Evolutionary conservation across 2,329 filamentous ascomycete species (phyloP).

Genomic region (Huntiella omanensis): DNA sequence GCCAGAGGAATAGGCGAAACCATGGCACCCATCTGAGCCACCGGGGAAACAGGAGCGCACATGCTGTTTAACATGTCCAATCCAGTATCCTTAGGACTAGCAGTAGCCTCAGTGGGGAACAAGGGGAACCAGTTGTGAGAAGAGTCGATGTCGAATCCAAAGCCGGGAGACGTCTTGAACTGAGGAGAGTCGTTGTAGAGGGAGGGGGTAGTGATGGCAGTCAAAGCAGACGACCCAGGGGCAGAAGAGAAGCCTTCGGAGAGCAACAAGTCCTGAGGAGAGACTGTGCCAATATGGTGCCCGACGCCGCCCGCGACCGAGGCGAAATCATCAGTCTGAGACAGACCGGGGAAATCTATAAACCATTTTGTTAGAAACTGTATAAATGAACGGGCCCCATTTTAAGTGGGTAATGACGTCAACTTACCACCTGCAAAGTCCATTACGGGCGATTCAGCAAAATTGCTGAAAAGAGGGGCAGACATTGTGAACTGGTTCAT

Average conservation of each 20-base stretch:
- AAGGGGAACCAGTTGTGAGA: constrained; percentile 52
- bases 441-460: constrained; percentile 6
- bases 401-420: neutral
- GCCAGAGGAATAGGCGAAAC: neutral
- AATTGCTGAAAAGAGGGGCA: neutral
- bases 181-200: constrained; percentile 59
- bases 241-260: constrained; percentile 49
- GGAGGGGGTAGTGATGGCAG: constrained; percentile 72
- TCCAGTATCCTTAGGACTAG: constrained; percentile 13
- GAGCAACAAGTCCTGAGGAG: constrained; percentile 62
- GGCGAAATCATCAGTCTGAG: constrained; percentile 32
- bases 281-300: constrained; percentile 50
- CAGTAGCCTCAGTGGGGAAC: constrained; percentile 34
- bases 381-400: constrained; percentile 22
- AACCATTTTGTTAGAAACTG: neutral
- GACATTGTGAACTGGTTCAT: neutral
- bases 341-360: constrained; percentile 39
- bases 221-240: constrained; percentile 66
- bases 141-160: constrained; percentile 39
- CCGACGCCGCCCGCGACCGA: constrained; percentile 14
- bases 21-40: neutral
- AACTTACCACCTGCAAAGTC: constrained; percentile 7
- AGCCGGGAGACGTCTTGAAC: constrained; percentile 59
- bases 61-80: constrained; percentile 2
- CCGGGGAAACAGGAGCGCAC: constrained; percentile 6